These are phyloP conservation scores for Oryza longistaminata DNA, from an alignment of 176 grass and related monocot species.

Conservation along the genomic window DNA sequence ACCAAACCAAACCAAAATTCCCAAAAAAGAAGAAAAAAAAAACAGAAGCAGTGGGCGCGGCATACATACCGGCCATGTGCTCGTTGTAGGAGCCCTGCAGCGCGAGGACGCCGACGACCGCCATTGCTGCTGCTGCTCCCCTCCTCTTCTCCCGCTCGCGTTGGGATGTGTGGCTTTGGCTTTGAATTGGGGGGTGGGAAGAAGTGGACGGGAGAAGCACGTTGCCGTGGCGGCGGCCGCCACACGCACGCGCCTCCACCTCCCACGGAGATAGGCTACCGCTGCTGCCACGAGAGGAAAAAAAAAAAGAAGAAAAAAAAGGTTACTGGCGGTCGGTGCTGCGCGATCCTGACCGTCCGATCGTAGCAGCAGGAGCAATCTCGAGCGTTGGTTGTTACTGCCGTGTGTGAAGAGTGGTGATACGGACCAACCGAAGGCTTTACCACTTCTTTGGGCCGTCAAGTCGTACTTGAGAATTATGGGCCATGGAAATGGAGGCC, in stretches of 20 bases:
- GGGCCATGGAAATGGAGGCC: no score
- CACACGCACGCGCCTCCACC: background rate
- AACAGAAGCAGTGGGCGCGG: background rate
- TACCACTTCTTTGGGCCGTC: no score
- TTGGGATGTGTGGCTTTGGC: background rate
- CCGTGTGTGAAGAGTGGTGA: no score
- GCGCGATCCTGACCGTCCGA: background rate
- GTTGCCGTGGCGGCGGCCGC: slow-evolving; percentile 47
- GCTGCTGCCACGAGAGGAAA: background rate
- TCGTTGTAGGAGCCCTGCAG: slow-evolving; percentile 99
- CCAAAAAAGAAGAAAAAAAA: background rate
- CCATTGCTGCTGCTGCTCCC: slow-evolving; percentile 26
- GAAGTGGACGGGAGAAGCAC: slow-evolving; percentile 36
- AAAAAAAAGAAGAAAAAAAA: background rate
- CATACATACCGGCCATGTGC: slow-evolving; percentile 68
- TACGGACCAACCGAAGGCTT: no score
- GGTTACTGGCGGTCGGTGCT: background rate
- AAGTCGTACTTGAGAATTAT: no score
- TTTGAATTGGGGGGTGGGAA: background rate
- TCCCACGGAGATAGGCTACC: slow-evolving; percentile 7
- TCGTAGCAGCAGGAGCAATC: background rate
- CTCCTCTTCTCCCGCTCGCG: background rate
- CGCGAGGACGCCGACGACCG: slow-evolving; percentile 88
- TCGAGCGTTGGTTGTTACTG: background rate
- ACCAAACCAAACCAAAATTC: background rate